phyloP scores from a whole-genome alignment of 495 filamentous ascomycete genomes.

The Cairneyella variabilis region DNA sequence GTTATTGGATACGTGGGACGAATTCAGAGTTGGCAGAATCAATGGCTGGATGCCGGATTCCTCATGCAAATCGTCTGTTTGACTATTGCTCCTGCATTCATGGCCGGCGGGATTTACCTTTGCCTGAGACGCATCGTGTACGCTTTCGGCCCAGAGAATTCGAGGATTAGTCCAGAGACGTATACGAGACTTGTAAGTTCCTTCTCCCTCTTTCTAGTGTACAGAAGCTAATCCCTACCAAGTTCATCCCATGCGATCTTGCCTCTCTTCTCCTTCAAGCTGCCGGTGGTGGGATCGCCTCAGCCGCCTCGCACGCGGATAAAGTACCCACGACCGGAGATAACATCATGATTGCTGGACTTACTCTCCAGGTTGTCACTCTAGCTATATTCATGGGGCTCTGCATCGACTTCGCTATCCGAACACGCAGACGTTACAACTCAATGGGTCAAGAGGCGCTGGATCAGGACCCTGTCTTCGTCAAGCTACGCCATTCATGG shows the following conservation, averaged over 20 bases:
- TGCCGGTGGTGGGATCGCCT: conserved; percentile 55
- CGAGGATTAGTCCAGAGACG: conserved; percentile 50
- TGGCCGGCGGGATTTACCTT: conserved; percentile 61
- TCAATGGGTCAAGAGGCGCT: conserved; percentile 14
- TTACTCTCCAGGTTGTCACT: conserved; percentile 52
- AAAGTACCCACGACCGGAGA: conserved; percentile 36
- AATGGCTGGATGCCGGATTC: conserved; percentile 34
- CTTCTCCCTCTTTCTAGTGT: neutral
- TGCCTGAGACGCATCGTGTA: conserved; percentile 56
- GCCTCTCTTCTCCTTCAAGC: conserved; percentile 61
- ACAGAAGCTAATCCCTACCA: neutral
- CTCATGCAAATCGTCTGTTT: conserved; percentile 39
- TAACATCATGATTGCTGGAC: conserved; percentile 63
- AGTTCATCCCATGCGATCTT: conserved; percentile 60
- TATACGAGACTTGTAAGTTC: conserved; percentile 35
- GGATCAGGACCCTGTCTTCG: conserved; percentile 19
- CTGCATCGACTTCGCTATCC: conserved; percentile 35
- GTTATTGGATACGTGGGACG: conserved; percentile 38
- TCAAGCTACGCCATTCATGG: conserved; percentile 1
- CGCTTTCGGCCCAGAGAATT: conserved; percentile 57
- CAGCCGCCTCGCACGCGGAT: conserved; percentile 36
- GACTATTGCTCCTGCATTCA: conserved; percentile 63
- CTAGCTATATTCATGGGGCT: conserved; percentile 44
- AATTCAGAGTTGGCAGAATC: conserved; percentile 36
- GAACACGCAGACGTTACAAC: conserved; percentile 14